Base-by-base conservation (phyloP, 805 yeast genomes). In the Lachancea nothofagi region DNA sequence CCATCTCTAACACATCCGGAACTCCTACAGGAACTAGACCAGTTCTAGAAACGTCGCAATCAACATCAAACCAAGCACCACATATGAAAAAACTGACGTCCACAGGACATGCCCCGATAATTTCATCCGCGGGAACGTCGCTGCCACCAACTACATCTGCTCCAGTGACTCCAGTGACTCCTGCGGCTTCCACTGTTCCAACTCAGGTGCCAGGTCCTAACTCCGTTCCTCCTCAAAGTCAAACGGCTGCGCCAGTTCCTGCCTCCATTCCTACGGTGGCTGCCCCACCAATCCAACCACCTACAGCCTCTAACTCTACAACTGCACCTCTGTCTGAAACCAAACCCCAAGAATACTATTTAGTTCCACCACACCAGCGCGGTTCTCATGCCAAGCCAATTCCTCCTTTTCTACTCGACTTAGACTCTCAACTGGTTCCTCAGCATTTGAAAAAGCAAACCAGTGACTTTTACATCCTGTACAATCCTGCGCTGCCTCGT, bases 391-490 rank as follows among this genome's bases (percentile, higher is more conserved):
- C 75, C 42, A 83, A 83, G 59, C 85, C 81, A 46, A 79, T 82
- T 44, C 94, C 94, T 9, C 85, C 84, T n/a, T 83, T 82, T 54
- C 72, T 83, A 57, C 65, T 77, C 29, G 94, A 85, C 56, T 72
- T 87, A 56, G 96, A 88, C 60, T 78, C 90, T 25, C 75, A 78
- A 46, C 71, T 77, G 46, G 87, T 88, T 17, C 77, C 83, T 43
- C 78, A 86, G 8, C 80, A 79, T 48, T 76, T 77, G 70, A 87
- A 83, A 63, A 88, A 87, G 61, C 84, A 83, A 57, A 82, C 79
- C 44, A 77, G 76, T 41, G 96, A 86, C 57, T 90, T 86, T 68
- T 86, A 84, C 63, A 83, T 86, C 10, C 74, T 93, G 49, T 90
- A 83, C 70, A 93, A 90, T 66, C 96, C 96, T 29, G 84, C 87